These are phyloP conservation scores for Penicillium sp. DNA, from an alignment of 2,329 filamentous ascomycete genomes.

Conservation along the genomic window DNA sequence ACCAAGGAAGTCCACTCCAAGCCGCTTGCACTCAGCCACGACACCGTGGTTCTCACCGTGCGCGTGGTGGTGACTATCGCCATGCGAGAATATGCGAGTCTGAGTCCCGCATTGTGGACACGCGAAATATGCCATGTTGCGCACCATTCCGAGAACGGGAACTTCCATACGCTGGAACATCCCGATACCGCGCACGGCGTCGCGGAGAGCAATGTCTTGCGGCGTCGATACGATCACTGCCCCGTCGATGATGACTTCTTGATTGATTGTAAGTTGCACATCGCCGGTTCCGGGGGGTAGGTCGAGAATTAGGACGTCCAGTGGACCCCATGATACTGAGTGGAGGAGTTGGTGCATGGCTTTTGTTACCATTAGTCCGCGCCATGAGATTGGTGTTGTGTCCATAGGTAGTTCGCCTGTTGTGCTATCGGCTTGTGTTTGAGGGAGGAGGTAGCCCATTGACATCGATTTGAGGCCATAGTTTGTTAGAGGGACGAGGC, in stretches of 20 bases:
- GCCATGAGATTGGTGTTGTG: constrained; percentile 81
- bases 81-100: constrained; percentile 69
- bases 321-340: constrained; percentile 86
- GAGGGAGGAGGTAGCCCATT: constrained; percentile 82
- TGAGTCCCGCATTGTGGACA: constrained; percentile 75
- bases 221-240: constrained; percentile 84
- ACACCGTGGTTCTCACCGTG: constrained; percentile 58
- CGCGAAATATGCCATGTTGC: constrained; percentile 85
- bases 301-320: constrained; percentile 87
- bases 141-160: constrained; percentile 76
- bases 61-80: constrained; percentile 25
- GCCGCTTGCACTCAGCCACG: constrained; percentile 64
- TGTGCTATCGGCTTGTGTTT: constrained; percentile 27
- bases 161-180: constrained; percentile 87
- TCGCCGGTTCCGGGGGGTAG: constrained; percentile 93
- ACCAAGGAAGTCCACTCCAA: constrained; percentile 76
- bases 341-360: constrained; percentile 92
- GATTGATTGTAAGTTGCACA: constrained; percentile 93
- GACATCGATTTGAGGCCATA: constrained; percentile 98
- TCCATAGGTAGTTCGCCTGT: constrained; percentile 39
- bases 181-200: constrained; percentile 85
- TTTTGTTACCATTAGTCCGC: constrained; percentile 96
- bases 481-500: constrained; percentile 82
- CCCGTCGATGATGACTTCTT: constrained; percentile 87
- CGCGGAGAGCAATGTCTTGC: constrained; percentile 86